Conservation (phyloP, 805 yeast species). For the Zygotorulaspora danielsina region DNA sequence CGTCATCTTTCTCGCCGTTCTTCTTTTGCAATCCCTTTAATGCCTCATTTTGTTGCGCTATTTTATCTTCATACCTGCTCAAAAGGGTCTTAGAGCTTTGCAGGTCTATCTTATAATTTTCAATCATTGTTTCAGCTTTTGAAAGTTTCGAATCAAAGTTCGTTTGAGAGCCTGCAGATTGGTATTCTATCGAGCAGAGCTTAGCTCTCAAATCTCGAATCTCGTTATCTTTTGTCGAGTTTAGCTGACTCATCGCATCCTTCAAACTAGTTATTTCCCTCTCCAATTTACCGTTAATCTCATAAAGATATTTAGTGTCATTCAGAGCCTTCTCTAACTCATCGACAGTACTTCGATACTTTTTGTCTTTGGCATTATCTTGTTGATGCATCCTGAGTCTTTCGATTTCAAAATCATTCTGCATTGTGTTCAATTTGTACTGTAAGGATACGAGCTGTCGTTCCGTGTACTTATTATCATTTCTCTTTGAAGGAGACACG, state of each 20-base stretch:
- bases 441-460: conserved; percentile 32
- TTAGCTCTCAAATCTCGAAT: conserved; percentile 39
- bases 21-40: conserved; percentile 21
- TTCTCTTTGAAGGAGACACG: conserved; percentile 6
- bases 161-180: conserved; percentile 38
- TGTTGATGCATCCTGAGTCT: conserved; percentile 25
- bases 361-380: conserved; percentile 24
- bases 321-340: conserved; percentile 33
- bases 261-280: conserved; percentile 21
- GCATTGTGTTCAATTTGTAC: conserved; percentile 38
- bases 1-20: conserved; percentile 25
- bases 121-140: conserved; percentile 15
- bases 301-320: conserved; percentile 37
- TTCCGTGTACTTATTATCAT: conserved; percentile 13
- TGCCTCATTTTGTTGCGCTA: conserved; percentile 22
- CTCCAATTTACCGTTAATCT: conserved; percentile 28
- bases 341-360: conserved; percentile 34
- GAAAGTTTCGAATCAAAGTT: conserved; percentile 30
- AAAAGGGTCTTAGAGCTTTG: conserved; percentile 21
- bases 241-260: conserved; percentile 23
- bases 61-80: conserved; percentile 26
- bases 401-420: conserved; percentile 38
- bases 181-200: conserved; percentile 26
- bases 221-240: conserved; percentile 25
- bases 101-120: conserved; percentile 18